A percentile compares a stretch with the other conserved stretches of the same genome.
Evolutionary conservation across 306 rosid genomes (phyloP).

Genomic region (Cucumis cinereus): DNA sequence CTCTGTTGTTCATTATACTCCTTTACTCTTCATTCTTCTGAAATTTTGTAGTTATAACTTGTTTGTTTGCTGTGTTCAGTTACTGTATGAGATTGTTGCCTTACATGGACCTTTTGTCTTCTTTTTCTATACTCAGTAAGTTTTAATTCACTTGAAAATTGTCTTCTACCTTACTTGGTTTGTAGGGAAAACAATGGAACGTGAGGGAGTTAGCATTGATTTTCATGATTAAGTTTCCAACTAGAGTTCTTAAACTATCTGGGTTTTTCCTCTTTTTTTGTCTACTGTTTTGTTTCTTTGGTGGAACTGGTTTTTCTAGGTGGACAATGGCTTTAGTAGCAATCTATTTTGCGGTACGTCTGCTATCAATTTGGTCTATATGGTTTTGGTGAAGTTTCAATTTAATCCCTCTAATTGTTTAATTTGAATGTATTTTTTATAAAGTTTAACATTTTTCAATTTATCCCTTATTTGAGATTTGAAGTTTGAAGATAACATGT

Average conservation of each 20-base stretch:
- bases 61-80: background rate
- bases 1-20: too few species aligned
- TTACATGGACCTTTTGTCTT: constrained; percentile 8
- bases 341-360: constrained; percentile 14
- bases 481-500: too few species aligned
- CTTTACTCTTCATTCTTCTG: too few species aligned
- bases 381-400: background rate
- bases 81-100: constrained; percentile 3
- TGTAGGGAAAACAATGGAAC: too few species aligned
- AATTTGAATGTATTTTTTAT: background rate
- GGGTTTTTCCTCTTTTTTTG: background rate
- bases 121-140: constrained; percentile 18
- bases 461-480: background rate
- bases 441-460: background rate
- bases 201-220: background rate
- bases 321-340: constrained; percentile 15
- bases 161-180: background rate
- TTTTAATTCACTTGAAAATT: background rate
- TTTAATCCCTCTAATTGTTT: background rate
- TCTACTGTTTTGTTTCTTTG: background rate
- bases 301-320: background rate
- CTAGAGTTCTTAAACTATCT: background rate
- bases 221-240: background rate
- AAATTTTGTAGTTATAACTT: too few species aligned
- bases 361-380: background rate